A percentile compares a stretch with the other conserved stretches of the same genome.
Evolutionary conservation across 441 rosid species (phyloP).

Genomic region (Erysimum cheiri): DNA sequence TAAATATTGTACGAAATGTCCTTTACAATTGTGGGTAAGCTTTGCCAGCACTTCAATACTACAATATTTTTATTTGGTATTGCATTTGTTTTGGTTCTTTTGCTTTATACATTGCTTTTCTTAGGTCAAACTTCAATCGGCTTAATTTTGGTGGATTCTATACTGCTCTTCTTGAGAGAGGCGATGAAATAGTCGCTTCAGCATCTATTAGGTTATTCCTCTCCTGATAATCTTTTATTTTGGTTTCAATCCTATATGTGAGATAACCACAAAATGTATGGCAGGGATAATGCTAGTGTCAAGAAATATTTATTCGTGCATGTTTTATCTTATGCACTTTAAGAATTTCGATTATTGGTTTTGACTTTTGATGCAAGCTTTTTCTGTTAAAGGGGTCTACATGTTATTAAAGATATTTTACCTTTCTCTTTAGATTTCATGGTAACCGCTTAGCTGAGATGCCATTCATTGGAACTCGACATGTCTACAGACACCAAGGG

Average conservation of each 20-base stretch:
- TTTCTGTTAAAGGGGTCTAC: background rate
- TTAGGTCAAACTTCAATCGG: constrained; percentile 71
- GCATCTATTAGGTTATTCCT: constrained; percentile 75
- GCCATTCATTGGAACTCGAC: constrained; percentile 96
- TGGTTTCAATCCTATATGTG: background rate
- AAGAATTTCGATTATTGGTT: constrained; percentile 10
- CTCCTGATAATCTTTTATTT: constrained; percentile 12
- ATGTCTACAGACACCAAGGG: constrained; percentile 82
- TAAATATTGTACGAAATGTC: constrained; percentile 72
- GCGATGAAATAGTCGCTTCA: constrained; percentile 81
- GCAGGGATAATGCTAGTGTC: constrained; percentile 1
- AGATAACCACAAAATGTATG: background rate
- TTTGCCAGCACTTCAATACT: background rate
- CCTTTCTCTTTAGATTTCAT: constrained; percentile 61
- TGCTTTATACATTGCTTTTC: constrained; percentile 41
- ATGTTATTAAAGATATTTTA: background rate
- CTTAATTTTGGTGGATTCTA: constrained; percentile 78
- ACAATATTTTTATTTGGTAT: background rate
- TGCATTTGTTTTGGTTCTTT: constrained; percentile 22
- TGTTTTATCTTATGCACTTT: background rate
- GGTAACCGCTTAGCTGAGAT: constrained; percentile 81
- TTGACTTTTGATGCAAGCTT: constrained; percentile 6
- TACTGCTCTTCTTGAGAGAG: constrained; percentile 79
- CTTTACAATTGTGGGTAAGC: constrained; percentile 85
- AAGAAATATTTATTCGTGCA: background rate